Conservation (phyloP, 2,329 filamentous ascomycete species). For the Pseudopithomyces maydicus region DNA sequence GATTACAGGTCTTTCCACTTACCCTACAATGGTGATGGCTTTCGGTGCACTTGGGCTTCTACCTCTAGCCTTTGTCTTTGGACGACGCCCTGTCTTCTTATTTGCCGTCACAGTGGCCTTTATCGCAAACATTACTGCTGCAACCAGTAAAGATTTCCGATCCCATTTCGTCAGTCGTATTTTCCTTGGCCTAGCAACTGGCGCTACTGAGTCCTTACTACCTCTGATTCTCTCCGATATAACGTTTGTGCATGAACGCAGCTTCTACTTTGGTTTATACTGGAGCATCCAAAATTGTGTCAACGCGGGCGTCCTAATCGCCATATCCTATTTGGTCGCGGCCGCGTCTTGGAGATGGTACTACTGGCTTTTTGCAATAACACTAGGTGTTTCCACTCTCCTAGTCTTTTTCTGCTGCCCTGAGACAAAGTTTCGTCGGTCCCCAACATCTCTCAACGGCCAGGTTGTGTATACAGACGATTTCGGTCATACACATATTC, state of each 20-base stretch:
- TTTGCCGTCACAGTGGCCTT: not conserved
- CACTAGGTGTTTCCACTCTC: not conserved
- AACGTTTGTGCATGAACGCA: not conserved
- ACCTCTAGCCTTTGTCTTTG: not conserved
- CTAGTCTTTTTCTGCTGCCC: not conserved
- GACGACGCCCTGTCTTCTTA: not conserved
- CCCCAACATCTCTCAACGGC: not conserved
- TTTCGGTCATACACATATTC: not conserved
- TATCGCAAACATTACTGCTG: not conserved
- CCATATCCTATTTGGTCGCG: not conserved
- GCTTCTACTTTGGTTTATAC: not conserved
- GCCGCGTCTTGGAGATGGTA: not conserved
- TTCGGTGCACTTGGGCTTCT: not conserved
- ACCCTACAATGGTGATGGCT: not conserved
- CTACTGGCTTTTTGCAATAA: not conserved
- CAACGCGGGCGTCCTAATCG: not conserved
- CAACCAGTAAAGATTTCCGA: not conserved
- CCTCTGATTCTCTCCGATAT: not conserved
- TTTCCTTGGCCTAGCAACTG: not conserved
- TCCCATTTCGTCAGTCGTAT: not conserved
- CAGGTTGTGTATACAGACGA: not conserved
- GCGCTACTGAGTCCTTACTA: not conserved
- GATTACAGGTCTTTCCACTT: not conserved
- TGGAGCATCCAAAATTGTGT: not conserved
- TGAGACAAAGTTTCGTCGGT: not conserved